Base-by-base conservation (phyloP, 306 rosid genomes). In the Abrus pulchellus region DNA sequence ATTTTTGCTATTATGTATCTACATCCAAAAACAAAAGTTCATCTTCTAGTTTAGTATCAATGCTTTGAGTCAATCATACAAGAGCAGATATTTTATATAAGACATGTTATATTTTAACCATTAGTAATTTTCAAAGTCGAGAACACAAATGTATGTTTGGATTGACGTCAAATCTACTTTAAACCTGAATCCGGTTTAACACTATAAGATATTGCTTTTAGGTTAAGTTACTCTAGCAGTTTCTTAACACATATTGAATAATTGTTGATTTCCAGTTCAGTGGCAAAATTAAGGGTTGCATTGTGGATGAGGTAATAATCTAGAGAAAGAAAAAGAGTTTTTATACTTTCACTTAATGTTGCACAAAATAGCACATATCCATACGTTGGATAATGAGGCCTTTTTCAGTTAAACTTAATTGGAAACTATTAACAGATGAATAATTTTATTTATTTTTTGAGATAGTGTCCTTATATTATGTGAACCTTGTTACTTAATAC, bases 231-330 rank as follows among this genome's bases (percentile, higher is more conserved):
- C 20, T 20, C 0, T 20, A 20, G 20, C 20, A 20, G 20, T 20
- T 20, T 20, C 20, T 20, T 20, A 20, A 20, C 20, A 20, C 20
- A 20, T 20, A 20, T 20, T 20, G 20, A 20, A 20, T 20, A 20
- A 20, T 20, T 20, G 20, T 20, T 63, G 68, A 62, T 3, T 33
- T 33, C 36, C 43, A 63, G 29, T 63, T 34, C 9, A 33, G 27
- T 61, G 44, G 67, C 43, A 32, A 55, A 62, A 43, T 7, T 55
- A 10, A 69, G 55, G 28, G 7, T 27, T 60, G 38, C 57, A 28
- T 13, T 47, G 50, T 57, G 65, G 80, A 47, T 68, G 65, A n/a
- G 72, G 59, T 73, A 65, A 65, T 45, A 54, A 64, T 55, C 33
- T 69, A 14, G 47, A 67, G 4, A 34, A 34, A 20, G 34, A 2